Base-by-base conservation (phyloP, 768 basidiomycete genomes). In the Russula sp. region DNA sequence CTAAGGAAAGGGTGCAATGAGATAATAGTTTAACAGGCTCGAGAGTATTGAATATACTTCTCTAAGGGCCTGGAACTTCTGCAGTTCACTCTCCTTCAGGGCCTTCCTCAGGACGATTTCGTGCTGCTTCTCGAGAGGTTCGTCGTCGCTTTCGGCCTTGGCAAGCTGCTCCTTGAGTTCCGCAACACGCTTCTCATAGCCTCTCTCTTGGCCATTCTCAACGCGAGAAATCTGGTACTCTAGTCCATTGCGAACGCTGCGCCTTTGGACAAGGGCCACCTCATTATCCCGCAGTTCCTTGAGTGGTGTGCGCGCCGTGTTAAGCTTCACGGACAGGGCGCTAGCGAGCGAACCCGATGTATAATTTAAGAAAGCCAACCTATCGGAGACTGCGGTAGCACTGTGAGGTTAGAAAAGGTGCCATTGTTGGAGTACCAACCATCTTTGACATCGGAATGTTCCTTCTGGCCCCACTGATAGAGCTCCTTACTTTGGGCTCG, bases 401-500 rank as follows among this genome's bases (percentile, higher is more conserved):
- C 16, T 25, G 53, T 55, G 42, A 39, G 25, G 11, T 59, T 46
- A 13, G 64, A 63, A 18, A n/a, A 41, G 5, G 2, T 2, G n/a
- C 9, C 3, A 49, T 41, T 2, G 32, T 9, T 7, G 7, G 16
- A 58, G n/a, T 65, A 36, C 79, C 48, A 58, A 85, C 88, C 87
- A 75, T 91, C 91, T 68, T 83, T 90, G 71, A 93, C 63, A 76
- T 93, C 91, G 20, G 80, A 77, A 6, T 74, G 72, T 67, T 92
- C 86, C 1, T 70, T 68, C 70, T 92, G 90, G 13, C 91, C 90
- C 90, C 90, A 93, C 14, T 81, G 82, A 68, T 90, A 93, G 29
- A 93, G 75, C 63, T 93, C 92, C 73, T 92, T 93, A 79, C 88
- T 89, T 70, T 86, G 83, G 0, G 81, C 74, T 70, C 91, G 86